These are phyloP conservation scores for Aspergillus vadensis DNA, from an alignment of 2,329 filamentous ascomycete species.

Conservation along the genomic window DNA sequence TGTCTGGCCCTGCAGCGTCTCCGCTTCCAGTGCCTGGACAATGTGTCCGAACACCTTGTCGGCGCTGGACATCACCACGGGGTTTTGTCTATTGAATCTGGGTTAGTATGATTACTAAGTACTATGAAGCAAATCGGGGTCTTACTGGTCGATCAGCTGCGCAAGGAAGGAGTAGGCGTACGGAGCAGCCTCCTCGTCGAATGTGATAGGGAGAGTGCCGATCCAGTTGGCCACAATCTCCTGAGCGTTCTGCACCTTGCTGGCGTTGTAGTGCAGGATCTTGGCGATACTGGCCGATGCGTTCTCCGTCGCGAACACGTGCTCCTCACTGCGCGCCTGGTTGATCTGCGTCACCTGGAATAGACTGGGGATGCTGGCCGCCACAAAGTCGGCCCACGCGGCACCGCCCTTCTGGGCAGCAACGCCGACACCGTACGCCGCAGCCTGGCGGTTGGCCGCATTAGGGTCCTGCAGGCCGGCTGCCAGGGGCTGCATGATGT, in stretches of 20 bases:
- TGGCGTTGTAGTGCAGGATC: conserved; percentile 86
- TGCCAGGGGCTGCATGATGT: conserved; percentile 84
- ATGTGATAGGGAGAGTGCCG: conserved; percentile 84
- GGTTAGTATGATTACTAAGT: not conserved
- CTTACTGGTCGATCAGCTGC: conserved; percentile 92
- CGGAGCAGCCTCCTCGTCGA: conserved; percentile 95
- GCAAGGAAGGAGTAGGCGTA: conserved; percentile 93
- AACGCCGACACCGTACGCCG: conserved; percentile 92
- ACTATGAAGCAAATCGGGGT: conserved; percentile 30
- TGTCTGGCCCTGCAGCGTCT: conserved; percentile 83
- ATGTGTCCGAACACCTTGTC: conserved; percentile 82
- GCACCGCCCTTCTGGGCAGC: conserved; percentile 89
- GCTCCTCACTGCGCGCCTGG: conserved; percentile 84
- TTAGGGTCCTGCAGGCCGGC: conserved; percentile 83
- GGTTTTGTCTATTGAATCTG: conserved; percentile 69
- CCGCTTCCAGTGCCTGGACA: conserved; percentile 84
- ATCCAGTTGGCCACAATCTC: conserved; percentile 83
- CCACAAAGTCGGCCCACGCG: conserved; percentile 84
- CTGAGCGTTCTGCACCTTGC: conserved; percentile 73
- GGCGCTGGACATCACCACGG: conserved; percentile 74
- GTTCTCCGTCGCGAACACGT: conserved; percentile 96
- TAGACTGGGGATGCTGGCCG: conserved; percentile 74
- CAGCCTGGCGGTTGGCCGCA: conserved; percentile 91
- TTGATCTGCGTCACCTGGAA: conserved; percentile 82
- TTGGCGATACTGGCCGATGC: conserved; percentile 96